Evolutionary conservation across 2,329 filamentous ascomycete genomes (phyloP), one percentile per base, ranked within the genome.

Genomic region (Malbranchea cinnamomea): DNA sequence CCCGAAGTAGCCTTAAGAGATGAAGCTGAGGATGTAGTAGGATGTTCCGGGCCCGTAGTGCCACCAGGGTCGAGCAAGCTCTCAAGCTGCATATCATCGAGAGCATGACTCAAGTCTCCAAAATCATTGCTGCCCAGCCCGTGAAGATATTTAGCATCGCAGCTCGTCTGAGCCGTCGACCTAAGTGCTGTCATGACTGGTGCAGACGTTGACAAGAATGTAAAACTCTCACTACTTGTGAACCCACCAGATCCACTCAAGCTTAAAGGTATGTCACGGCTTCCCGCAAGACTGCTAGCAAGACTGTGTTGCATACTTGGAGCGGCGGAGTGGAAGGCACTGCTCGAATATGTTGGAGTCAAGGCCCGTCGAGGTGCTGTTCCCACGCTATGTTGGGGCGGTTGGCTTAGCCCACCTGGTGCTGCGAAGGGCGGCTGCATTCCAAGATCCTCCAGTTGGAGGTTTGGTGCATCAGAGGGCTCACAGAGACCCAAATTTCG

Each of bases 341-440:
- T 46, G 17, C 45, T 45, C 7, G 45, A 24, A 40, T 26, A 26
- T 30, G 28, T 14, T 30, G 28, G 12, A 28, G 30, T 24, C 32
- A 36, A 10, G 43, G 37, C 14, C 37, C 39, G 14, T 43, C 41
- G 28, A 38, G 40, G 33, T 42, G 44, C 9, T 44, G 19, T 12
- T 38, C 26, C 31, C 41, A 39, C 3, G 48, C 43, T 43, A 34
- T 56, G 53, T n/a, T 44, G 38, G 6, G 53, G 52, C 10, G 52
- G 37, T 7, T 38, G 41, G 20, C 45, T 45, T 31, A 55, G 34
- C 2, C 54, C 53, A 18, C 54, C 53, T 12, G 52, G 43, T 9
- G 50, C 43, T 15, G 56, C 56, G 37, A 53, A 60, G 5, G 58
- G 59, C 2, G 56, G 54, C 28, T 55, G 50, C 47, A 62, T 54